Evolutionary conservation across 2,329 filamentous ascomycete genomes (phyloP), one percentile per base, ranked within the genome.

Genomic region (Fusarium nisikadoi): DNA sequence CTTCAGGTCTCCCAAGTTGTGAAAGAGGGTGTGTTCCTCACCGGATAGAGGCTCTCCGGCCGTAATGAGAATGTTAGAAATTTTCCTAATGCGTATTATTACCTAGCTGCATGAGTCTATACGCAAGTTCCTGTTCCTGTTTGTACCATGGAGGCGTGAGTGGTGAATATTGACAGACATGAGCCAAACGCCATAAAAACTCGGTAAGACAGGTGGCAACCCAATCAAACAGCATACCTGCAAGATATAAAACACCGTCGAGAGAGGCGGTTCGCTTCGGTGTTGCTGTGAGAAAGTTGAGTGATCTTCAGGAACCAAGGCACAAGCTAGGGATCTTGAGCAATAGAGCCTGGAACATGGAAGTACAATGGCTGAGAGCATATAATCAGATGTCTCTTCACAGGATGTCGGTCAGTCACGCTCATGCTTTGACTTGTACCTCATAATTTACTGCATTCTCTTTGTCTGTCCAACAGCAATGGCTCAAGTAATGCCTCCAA

Each of bases 311-410:
- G 33, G 23, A 36, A 42, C 36, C 50, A 55, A 52, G 38, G 41
- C 25, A 42, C 27, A 50, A 29, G 31, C 56, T 29, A 42, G 36
- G 9, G 8, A 45, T 50, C 35, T 49, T 59, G 35, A 13, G 25
- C 19, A 27, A 31, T 41, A 43, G 38, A 9, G 19, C 16, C 38
- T 27, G 6, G 6, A n/a, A 25, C 14, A 20, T 39, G 5, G 19
- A n/a, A 36, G 9, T 19, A 12, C 7, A 41, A 41, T 17, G 20
- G 9, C 10, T 47, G 19, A 19, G 31, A 20, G n/a, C 52, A 69
- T 70, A 69, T 60, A 69, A 70, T 5, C n/a, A 60, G 38, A 56
- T 65, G 43, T 7, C 17, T 45, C 35, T 56, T 64, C 36, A 29
- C 23, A 12, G 8, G 23, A 55, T 47, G 23, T 13, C 38, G 27